These are phyloP conservation scores for Sinapis alba DNA, from an alignment of 441 rosid genomes.

Conservation along the genomic window DNA sequence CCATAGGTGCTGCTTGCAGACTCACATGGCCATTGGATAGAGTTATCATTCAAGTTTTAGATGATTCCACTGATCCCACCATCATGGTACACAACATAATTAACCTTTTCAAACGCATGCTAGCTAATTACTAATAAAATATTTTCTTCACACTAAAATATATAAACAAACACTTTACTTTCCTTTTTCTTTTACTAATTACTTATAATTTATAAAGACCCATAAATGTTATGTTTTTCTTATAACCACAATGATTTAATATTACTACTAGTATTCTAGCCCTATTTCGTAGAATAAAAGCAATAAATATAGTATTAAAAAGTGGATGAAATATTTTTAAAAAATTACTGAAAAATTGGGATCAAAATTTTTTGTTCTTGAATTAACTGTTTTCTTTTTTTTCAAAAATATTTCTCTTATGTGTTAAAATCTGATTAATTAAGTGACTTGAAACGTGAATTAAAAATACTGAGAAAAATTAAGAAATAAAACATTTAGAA, in stretches of 20 bases:
- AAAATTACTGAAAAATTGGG: too few relatives aligned
- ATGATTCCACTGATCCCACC: conserved; percentile 49
- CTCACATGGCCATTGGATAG: conserved; percentile 56
- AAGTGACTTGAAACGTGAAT: too few relatives aligned
- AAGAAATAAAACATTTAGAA: too few relatives aligned
- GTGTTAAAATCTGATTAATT: too few relatives aligned
- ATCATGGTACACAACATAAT: conserved; percentile 36
- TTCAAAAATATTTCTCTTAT: too few relatives aligned
- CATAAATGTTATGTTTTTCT: background rate
- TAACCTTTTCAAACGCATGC: background rate
- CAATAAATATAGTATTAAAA: too few relatives aligned
- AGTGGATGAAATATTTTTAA: too few relatives aligned
- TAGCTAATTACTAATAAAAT: background rate
- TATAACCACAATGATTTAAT: background rate
- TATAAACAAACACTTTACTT: background rate
- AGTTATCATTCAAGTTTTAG: conserved; percentile 58
- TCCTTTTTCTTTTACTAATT: too few relatives aligned
- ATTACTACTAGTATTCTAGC: background rate
- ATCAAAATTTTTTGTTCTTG: too few relatives aligned
- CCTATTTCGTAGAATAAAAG: too few relatives aligned
- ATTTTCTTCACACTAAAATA: background rate
- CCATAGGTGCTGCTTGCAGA: conserved; percentile 56
- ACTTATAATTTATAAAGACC: background rate
- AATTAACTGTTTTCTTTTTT: too few relatives aligned
- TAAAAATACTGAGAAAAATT: too few relatives aligned